Base-by-base conservation (phyloP, 768 basidiomycete species). In the Lactarius hatsudake region DNA sequence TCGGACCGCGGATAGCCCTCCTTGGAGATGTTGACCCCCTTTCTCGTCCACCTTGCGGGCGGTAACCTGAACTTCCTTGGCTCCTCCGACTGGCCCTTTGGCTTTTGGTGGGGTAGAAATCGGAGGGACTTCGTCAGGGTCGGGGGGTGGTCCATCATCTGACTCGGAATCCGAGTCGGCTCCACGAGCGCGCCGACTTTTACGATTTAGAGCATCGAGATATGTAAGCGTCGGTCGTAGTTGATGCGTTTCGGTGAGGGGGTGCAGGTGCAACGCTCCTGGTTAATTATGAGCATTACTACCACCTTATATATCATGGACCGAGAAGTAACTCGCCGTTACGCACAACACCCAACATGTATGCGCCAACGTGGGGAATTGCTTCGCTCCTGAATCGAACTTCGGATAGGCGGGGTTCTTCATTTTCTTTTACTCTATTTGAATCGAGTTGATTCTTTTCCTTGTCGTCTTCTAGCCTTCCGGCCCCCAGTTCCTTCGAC, bases 191-290 rank as follows among this genome's bases (percentile, higher is more conserved):
- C 80, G 79, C 57, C 83, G 85, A 67, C 76, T 79, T 78, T 88
- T 91, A 43, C 86, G 86, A 28, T 87, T 86, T 63, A 89, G 74
- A 66, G 85, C 76, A 74, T 94, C 93, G 68, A 94, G 81, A 77
- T 94, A 91, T 20, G 90, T 91, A 71, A 94, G 77, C 3, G 89
- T 88, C 10, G 93, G 93, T 55, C 92, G 87, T 70, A 94, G 82
- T 75, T 94, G 93, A 73, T 93, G 89, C 0, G 85, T 88, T 78
- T 91, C 85, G 68, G 78, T 83, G 73, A 94, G 84, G 45, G 91
- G 90, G 74, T 94, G 88, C 18, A 94, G 80, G 75, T 94, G 86
- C 55, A 94, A 79, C 67, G 83, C 84, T 42, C 88, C 92, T 91
- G 65, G 20, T 40, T 53, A 61, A 68, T 64, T 72, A 67, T 57